Evolutionary conservation across 305 asterid species (phyloP), one percentile per base, ranked within the genome.

Genomic region (Fraxinus paxiana): DNA sequence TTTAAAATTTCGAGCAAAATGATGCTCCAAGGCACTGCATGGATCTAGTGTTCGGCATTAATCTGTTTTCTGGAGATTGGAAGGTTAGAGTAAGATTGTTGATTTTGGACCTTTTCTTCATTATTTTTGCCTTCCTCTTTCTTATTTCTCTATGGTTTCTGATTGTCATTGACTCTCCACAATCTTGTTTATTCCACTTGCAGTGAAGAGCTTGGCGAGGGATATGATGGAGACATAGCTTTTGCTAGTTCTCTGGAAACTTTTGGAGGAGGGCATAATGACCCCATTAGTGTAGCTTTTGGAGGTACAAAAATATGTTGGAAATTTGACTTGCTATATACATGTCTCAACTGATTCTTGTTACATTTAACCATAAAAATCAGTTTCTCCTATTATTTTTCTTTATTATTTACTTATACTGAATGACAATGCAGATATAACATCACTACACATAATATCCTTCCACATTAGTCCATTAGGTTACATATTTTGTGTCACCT

Each of bases 181-280:
- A 63, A 71, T 82, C 80, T 72, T 51, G 75, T 74, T 79, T 69
- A 69, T 30, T 83, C 79, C 80, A 76, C 75, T 80, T 83, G 79
- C 92, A 96, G 99, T 77, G 99, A 94, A 89, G 99, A 97, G 82
- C 98, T 96, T 35, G 99, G 99, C 75, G 99, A 96, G 92, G 98
- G 91, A 84, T 96, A 96, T 83, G 99, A 96, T 84, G 97, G 96
- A 77, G 99, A 96, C 84, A 94, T 96, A 85, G 98, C 97, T 85
- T 96, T 96, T 79, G 98, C 98, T 22, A 91, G 97, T 83, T 93
- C 96, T 13, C 88, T 94, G 70, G 99, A 96, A 91, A 94, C 89
- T 54, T 96, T 96, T 87, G 98, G 99, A 67, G 99, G 99, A 79
- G 99, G 98, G 33, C 99, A 96, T 84, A 94, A 96, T 87, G 98